Base-by-base conservation (phyloP, 805 yeast species). In the Pichia nakasei region DNA sequence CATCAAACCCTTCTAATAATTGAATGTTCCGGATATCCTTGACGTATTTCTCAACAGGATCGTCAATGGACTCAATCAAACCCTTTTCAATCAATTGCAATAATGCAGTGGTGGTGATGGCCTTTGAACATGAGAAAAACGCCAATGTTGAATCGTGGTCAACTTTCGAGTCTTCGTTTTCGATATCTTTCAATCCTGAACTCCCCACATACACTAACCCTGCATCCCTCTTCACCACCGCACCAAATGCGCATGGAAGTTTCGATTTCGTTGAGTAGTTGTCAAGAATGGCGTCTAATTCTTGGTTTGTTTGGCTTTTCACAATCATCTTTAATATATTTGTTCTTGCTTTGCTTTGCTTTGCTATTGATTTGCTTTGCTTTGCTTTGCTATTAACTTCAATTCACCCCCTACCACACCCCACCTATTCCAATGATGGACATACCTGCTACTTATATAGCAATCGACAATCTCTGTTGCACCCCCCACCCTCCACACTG, bases 71-170 rank as follows among this genome's bases (percentile, higher is more conserved):
- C 3, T 36, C 17, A 22, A 43, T 43, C 18, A 27, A 22, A 11
- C 46, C 46, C 5, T 19, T 15, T 19, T 43, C 46, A 4, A 43
- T 7, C 22, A 43, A 35, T 18, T 39, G 35, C 4, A 43, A 21
- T 18, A 43, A 22, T 13, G 46, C 46, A 35, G 46, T 39, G 8
- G 44, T 27, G 12, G 46, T 27, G 17, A 40, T 39, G 13, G 46
- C 38, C 26, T 43, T 39, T 1, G 44, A 39, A 24, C 46, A 43
- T 9, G 44, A 43, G 21, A 39, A 43, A 22, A 43, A 43, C 2
- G 46, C 26, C 13, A 43, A 22, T 17, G 35, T 32, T 15, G 46
- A 9, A n/a, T 43, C 46, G 20, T n/a, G 22, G 21, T 34, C 27
- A 15, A 35, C 24, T 9, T 4, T 4, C 12, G 39, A 24, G 7